Percentiles rank a stretch among this genome's conserved stretches.
These are phyloP conservation scores for Lycium barbarum DNA, from an alignment of 257 asterid species.

Conservation along the genomic window DNA sequence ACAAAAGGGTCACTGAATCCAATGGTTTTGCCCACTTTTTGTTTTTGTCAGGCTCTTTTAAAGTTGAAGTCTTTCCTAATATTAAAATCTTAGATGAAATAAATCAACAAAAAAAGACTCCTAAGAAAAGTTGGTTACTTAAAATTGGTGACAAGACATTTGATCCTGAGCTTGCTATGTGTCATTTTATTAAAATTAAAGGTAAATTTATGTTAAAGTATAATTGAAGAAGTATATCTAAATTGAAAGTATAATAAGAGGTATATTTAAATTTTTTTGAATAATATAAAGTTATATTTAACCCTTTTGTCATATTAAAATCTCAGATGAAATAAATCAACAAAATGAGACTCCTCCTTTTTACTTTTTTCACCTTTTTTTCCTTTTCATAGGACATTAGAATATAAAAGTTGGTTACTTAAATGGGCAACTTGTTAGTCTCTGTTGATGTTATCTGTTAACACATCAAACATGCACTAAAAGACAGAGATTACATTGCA, in stretches of 20 bases:
- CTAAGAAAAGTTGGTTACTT: too few relatives aligned
- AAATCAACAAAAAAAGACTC: not conserved
- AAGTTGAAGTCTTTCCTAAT: not conserved
- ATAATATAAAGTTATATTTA: too few relatives aligned
- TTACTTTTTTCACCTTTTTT: not conserved
- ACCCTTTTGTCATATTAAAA: not conserved
- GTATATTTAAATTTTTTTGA: too few relatives aligned
- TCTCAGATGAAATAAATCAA: not conserved
- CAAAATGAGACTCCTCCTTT: not conserved
- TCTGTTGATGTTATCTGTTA: conserved; percentile 54
- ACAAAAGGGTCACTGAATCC: conserved; percentile 37
- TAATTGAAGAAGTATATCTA: too few relatives aligned
- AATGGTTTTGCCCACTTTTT: conserved; percentile 13
- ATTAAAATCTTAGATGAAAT: not conserved
- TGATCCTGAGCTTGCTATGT: too few relatives aligned
- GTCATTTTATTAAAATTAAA: too few relatives aligned
- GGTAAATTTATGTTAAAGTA: too few relatives aligned
- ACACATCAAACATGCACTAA: conserved; percentile 45
- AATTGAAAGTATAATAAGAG: too few relatives aligned
- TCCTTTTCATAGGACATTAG: not conserved
- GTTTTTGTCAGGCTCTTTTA: conserved; percentile 11
- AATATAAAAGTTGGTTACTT: conserved; percentile 18
- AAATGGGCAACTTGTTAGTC: conserved; percentile 52
- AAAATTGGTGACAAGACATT: too few relatives aligned
- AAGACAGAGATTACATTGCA: conserved; percentile 30